Percentiles rank a stretch among this genome's conserved stretches.
phyloP scores from a whole-genome alignment of 768 basidiomycete genomes.

The Pulveroboletus sp. region DNA sequence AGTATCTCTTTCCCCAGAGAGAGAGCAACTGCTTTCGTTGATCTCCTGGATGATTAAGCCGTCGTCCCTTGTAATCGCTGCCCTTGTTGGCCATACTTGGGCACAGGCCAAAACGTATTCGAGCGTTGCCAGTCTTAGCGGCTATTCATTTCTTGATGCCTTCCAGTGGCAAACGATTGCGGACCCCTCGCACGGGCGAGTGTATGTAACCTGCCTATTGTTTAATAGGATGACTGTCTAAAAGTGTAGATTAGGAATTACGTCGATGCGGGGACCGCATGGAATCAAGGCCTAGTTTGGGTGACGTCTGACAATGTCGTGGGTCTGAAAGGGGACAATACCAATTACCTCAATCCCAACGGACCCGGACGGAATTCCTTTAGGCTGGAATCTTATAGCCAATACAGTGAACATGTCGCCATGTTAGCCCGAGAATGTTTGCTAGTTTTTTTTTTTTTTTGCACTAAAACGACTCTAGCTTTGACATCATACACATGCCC shows the following conservation, averaged over 20 bases:
- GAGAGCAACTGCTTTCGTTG: background rate
- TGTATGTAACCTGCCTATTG: background rate
- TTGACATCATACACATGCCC: background rate
- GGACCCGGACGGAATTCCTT: background rate
- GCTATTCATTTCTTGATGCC: background rate
- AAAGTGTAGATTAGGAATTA: background rate
- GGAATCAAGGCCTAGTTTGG: background rate
- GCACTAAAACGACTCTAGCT: background rate
- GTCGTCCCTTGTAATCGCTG: background rate
- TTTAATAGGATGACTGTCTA: background rate
- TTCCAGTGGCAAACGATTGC: background rate
- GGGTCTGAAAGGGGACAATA: background rate
- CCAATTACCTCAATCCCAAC: background rate
- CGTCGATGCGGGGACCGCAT: background rate
- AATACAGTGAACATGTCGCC: background rate
- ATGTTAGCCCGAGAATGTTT: background rate
- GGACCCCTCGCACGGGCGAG: background rate
- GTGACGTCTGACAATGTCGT: background rate
- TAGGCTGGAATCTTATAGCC: background rate
- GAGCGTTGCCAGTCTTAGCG: background rate
- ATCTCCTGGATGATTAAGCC: background rate
- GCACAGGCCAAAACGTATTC: background rate
- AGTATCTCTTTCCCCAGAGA: background rate
- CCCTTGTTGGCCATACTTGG: background rate
- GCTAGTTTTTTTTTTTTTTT: background rate